phyloP scores from a whole-genome alignment of 805 yeast species.

The Saccharomyces eubayanus region DNA sequence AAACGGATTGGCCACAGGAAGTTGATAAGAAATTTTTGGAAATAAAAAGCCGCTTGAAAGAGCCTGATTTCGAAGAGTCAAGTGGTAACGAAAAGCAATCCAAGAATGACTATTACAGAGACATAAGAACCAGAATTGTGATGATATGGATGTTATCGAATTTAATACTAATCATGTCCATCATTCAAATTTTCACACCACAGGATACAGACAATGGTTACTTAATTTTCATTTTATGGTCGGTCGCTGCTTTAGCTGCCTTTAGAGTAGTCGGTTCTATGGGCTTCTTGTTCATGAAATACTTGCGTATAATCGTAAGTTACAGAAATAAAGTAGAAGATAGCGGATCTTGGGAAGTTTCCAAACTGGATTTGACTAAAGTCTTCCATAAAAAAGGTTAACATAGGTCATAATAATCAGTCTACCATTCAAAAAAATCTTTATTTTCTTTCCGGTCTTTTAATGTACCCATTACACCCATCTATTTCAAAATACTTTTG shows the following conservation, averaged over 20 bases:
- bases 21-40: slow-evolving; percentile 32
- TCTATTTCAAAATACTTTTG: not conserved
- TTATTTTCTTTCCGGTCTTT: not conserved
- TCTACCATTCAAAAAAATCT: not conserved
- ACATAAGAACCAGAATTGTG: slow-evolving; percentile 92
- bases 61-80: slow-evolving; percentile 25
- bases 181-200: slow-evolving; percentile 72
- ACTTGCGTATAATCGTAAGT: slow-evolving; percentile 34
- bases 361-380: slow-evolving; percentile 4
- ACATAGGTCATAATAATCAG: slow-evolving; percentile 30
- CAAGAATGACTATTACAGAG: slow-evolving; percentile 83
- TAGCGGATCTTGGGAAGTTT: slow-evolving; percentile 23
- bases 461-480: not conserved
- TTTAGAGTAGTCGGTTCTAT: slow-evolving; percentile 79
- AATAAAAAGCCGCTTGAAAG: slow-evolving; percentile 32
- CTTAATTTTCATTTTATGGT: slow-evolving; percentile 79
- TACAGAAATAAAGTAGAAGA: slow-evolving; percentile 34
- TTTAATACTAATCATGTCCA: slow-evolving; percentile 72
- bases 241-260: slow-evolving; percentile 76
- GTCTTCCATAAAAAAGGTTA: slow-evolving; percentile 11
- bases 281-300: slow-evolving; percentile 46
- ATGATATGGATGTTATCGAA: slow-evolving; percentile 86
- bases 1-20: slow-evolving; percentile 38
- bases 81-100: slow-evolving; percentile 25
- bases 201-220: slow-evolving; percentile 65